Conservation (phyloP, 257 asterid species). For the Henckelia pumila region DNA sequence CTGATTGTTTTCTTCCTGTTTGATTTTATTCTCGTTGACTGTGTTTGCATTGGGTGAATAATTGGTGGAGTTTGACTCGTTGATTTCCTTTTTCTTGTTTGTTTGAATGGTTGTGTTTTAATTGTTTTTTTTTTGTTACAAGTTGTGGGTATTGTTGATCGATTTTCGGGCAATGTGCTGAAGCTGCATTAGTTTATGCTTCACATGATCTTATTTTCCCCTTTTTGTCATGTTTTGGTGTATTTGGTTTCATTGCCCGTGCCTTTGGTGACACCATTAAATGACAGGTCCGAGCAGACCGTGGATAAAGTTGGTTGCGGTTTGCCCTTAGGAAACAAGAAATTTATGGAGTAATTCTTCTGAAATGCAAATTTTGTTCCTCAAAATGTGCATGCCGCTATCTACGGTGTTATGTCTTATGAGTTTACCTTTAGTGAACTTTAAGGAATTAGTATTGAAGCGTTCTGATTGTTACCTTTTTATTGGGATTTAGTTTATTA, state of each 20-base stretch:
- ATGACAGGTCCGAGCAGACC: not conserved
- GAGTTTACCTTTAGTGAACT: not conserved
- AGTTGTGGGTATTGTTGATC: constrained; percentile 15
- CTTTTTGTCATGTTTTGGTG: not conserved
- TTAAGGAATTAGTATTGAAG: not conserved
- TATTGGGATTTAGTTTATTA: not conserved
- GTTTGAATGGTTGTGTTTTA: constrained; percentile 19
- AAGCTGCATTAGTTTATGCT: not conserved
- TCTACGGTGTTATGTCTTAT: not conserved
- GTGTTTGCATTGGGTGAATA: constrained; percentile 2
- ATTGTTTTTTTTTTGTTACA: constrained; percentile 10
- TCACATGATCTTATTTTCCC: not conserved
- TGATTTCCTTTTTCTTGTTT: constrained; percentile 10
- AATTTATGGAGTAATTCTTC: not conserved
- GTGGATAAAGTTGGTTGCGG: not conserved
- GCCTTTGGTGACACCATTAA: not conserved
- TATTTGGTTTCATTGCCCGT: constrained; percentile 1
- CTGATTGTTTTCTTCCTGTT: constrained; percentile 9
- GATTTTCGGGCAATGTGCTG: constrained; percentile 19
- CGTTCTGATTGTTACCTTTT: not conserved
- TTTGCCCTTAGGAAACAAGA: constrained; percentile 3
- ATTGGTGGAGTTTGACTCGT: constrained; percentile 22
- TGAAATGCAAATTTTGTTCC: not conserved
- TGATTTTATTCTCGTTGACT: not conserved
- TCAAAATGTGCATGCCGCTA: not conserved